Base-by-base conservation (phyloP, 2,329 filamentous ascomycete species). In the Claviceps digitariae region DNA sequence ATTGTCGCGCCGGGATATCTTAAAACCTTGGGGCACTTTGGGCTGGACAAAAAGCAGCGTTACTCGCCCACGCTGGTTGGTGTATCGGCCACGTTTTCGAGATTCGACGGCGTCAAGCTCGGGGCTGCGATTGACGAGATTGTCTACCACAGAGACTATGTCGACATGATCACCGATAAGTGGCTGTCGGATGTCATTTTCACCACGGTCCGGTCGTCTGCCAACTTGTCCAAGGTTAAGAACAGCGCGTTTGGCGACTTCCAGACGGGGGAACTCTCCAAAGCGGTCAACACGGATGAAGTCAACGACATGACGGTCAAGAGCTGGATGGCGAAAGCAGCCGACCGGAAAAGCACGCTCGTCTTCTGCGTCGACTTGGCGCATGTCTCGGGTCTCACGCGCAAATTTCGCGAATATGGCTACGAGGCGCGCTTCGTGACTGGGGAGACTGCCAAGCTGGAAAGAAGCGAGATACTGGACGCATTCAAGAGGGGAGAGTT, bases 111-210 rank as follows among this genome's bases (percentile, higher is more conserved):
- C 0, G 71, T 95, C 34, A 82, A 80, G 55, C 74, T 97, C 1
- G 90, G 90, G 1, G 76, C 84, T 13, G 90, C 86, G 34, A 93
- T 97, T 61, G 91, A 97, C 61, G 86, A 95, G 63, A 95, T 97
- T 56, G 91, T 96, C 48, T 97, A 95, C 62, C 91, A 97, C 67
- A 93, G 90, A 67, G 76, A 81, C 61, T 81, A 79, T 53, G 69
- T 82, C 51, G 77, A 81, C 57, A 82, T 82, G 78, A 81, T 96
- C 56, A 83, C 83, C 36, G 89, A 94, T 54, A 90, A 93, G 44
- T 97, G 90, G 90, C 77, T 98, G 13, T 84, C 90, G 0, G 81
- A 93, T 64, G 87, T 95, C n/a, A 72, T 91, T 4, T 97, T 98
- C 69, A 97, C 93, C 0, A 97, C 93, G 0, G 90, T 97, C 23